Conservation (phyloP, 2,329 filamentous ascomycete species). For the Helotiales sp. region DNA sequence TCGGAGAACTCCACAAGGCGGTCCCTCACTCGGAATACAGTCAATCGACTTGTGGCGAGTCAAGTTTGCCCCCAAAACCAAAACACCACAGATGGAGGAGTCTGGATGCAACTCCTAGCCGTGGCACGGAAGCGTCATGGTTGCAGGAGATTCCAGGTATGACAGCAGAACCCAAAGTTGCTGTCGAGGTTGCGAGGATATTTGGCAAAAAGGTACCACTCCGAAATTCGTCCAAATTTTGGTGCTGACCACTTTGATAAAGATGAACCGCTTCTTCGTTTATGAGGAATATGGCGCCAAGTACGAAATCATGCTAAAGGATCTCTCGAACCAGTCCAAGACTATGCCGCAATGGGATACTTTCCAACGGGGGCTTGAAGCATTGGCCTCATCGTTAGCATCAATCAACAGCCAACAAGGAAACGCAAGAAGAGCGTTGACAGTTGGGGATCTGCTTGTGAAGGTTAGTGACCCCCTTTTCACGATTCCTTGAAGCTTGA, state of each 20-base stretch:
- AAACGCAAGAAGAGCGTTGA: constrained; percentile 72
- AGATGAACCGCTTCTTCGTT: constrained; percentile 80
- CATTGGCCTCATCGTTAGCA: constrained; percentile 72
- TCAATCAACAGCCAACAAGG: constrained; percentile 65
- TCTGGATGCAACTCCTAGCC: constrained; percentile 34
- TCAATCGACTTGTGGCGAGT: constrained; percentile 39
- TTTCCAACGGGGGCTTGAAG: constrained; percentile 84
- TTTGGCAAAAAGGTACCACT: constrained; percentile 57
- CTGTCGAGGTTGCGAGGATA: constrained; percentile 59
- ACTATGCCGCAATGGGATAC: constrained; percentile 72
- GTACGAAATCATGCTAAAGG: constrained; percentile 81
- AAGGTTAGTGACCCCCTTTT: constrained; percentile 58
- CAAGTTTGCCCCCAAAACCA: background rate
- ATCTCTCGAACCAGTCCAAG: constrained; percentile 68
- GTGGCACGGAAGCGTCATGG: constrained; percentile 41
- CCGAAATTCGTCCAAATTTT: constrained; percentile 3
- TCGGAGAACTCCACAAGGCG: constrained; percentile 69
- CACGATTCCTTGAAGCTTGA: background rate
- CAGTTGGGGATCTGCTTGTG: constrained; percentile 82
- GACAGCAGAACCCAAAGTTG: constrained; percentile 58
- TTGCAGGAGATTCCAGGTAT: constrained; percentile 50
- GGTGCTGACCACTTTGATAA: background rate
- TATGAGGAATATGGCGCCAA: constrained; percentile 93
- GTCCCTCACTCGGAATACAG: constrained; percentile 69
- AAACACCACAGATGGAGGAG: constrained; percentile 49